phyloP scores from a whole-genome alignment of 1,284 basidiomycete species.

The Stereum hirsutum region DNA sequence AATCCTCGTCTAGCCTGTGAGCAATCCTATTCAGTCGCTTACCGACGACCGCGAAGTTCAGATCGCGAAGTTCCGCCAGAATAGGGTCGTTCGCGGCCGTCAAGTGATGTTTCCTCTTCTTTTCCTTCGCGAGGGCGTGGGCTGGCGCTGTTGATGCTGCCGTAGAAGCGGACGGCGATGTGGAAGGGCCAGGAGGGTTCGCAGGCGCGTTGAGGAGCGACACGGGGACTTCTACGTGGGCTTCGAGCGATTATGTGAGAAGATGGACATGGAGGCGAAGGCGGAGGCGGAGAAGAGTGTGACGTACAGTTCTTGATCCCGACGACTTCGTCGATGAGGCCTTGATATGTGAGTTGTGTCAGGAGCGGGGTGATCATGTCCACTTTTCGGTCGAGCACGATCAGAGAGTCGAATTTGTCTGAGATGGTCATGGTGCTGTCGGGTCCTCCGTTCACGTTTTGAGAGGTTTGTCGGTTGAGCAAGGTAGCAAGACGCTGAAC shows the following conservation, averaged over 20 bases:
- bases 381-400: constrained; percentile 86
- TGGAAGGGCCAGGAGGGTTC: constrained; percentile 26
- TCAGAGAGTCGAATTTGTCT: constrained; percentile 75
- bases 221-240: constrained; percentile 85
- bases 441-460: constrained; percentile 25
- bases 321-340: constrained; percentile 91
- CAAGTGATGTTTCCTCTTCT: constrained; percentile 84
- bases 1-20: constrained; percentile 82
- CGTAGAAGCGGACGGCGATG: constrained; percentile 31
- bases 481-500: constrained; percentile 69
- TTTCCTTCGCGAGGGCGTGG: constrained; percentile 55
- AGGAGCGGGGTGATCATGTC: constrained; percentile 95
- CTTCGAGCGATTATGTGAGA: constrained; percentile 28
- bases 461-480: constrained; percentile 51
- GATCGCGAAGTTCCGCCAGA: constrained; percentile 77
- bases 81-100: constrained; percentile 75
- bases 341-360: constrained; percentile 96
- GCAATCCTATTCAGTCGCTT: constrained; percentile 78
- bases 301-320: constrained; percentile 81
- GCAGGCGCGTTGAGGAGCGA: constrained; percentile 56
- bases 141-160: constrained; percentile 21
- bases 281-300: too few species aligned
- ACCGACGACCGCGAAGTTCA: constrained; percentile 94
- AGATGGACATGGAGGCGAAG: too few species aligned
- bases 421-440: constrained; percentile 34